Evolutionary conservation across 257 asterid genomes (phyloP), one percentile per base, ranked within the genome.

Genomic region (Marsdenia floribunda): DNA sequence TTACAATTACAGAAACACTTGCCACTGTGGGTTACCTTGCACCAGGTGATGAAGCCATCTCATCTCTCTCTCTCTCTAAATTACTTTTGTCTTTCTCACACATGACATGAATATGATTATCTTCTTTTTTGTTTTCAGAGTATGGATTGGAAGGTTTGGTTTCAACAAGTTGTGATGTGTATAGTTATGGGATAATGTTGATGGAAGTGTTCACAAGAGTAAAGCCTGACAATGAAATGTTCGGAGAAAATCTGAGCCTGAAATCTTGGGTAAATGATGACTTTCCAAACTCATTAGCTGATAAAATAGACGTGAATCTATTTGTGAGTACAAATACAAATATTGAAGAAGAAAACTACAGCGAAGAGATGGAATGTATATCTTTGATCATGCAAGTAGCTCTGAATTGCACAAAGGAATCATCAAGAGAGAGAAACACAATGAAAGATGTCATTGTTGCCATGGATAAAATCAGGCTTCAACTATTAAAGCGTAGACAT

Each of bases 141-240:
- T 82, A 71, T 54, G 84, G 78, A 18, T 66, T 14, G 21, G 84
- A 79, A 74, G 79, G 83, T 12, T 5, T 74, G 18, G 73, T 79
- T 11, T 65, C 84, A 0, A 74, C 75, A 9, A 76, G 22, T 3
- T 79, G 79, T 18, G 84, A 76, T 15, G 71, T 84, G 16, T 79
- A 84, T 35, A 81, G 88, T 37, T 84, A 70, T 15, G 82, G 83
- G 1, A 80, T 75, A 0, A 65, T 85, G 75, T 3, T 82, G 75
- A 77, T 81, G 80, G 77, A 82, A 77, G 79, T 76, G 7, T 85
- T 82, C 16, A 75, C 74, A 2, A 69, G 73, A 58, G 73, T 22
- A 16, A 82, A 73, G 57, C 84, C 86, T 0, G 18, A 15, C 11
- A 53, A 72, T 67, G 75, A 55, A 18, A 67, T 60, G 59, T 78